These are phyloP conservation scores for Penicillium brevicompactum DNA, from an alignment of 2,329 filamentous ascomycete species.

Conservation along the genomic window DNA sequence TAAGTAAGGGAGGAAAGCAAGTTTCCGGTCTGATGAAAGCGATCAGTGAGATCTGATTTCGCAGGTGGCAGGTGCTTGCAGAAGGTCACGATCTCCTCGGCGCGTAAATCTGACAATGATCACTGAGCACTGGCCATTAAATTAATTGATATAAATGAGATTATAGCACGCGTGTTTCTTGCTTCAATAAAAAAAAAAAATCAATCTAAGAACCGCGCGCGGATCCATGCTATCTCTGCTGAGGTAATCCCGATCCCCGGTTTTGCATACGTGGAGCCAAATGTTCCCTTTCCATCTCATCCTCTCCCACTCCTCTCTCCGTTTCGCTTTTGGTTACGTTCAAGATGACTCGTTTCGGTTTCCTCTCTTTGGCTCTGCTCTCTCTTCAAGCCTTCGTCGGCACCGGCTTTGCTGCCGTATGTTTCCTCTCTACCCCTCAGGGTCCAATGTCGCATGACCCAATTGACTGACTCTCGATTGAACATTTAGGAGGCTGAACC, in stretches of 20 bases:
- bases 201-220: constrained; percentile 9
- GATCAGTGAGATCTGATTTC: constrained; percentile 3
- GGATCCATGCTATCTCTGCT: constrained; percentile 10
- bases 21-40: constrained; percentile 8
- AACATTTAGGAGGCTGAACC: constrained; percentile 59
- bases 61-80: constrained; percentile 19
- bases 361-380: constrained; percentile 71
- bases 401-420: constrained; percentile 63
- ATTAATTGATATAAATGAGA: constrained; percentile 7
- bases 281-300: constrained; percentile 21
- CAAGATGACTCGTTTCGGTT: constrained; percentile 72
- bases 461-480: constrained; percentile 26
- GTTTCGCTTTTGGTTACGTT: constrained; percentile 25
- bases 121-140: constrained; percentile 1
- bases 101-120: constrained; percentile 8
- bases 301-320: constrained; percentile 11
- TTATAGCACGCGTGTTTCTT: constrained; percentile 5
- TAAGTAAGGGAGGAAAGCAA: constrained; percentile 10
- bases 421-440: constrained; percentile 35
- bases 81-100: constrained; percentile 14
- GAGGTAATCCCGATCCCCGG: constrained; percentile 23
- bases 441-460: constrained; percentile 13
- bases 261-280: constrained; percentile 31
- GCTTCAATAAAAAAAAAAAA: constrained; percentile 12
- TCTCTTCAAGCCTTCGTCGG: constrained; percentile 69